Percentiles rank a stretch among this genome's conserved stretches.
These are phyloP conservation scores for Acanthochlamys bracteata DNA, from an alignment of 106 monocot genomes.

Conservation along the genomic window DNA sequence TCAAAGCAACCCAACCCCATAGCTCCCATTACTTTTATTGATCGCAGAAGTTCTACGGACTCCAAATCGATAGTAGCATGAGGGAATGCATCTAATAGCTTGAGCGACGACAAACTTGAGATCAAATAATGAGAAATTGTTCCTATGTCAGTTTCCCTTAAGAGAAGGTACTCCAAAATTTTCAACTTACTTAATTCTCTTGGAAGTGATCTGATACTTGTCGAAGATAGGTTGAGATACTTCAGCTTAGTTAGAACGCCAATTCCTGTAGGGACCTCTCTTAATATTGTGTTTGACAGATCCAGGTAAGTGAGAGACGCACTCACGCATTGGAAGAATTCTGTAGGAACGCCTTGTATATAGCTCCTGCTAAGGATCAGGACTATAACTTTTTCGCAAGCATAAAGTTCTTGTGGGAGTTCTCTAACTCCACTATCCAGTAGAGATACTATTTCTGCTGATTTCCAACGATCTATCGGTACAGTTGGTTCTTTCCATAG, in stretches of 20 bases:
- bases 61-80: neutral
- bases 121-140: neutral
- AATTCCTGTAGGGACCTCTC: conserved; percentile 10
- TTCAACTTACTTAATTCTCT: neutral
- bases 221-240: conserved; percentile 17
- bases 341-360: neutral
- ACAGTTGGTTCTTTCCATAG: neutral
- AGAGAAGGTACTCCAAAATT: neutral
- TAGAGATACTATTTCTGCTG: neutral
- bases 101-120: neutral
- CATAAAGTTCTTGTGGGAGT: neutral
- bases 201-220: conserved; percentile 8
- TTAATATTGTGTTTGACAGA: conserved; percentile 1
- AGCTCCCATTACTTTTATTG: neutral
- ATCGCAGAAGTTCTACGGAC: neutral
- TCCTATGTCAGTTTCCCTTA: neutral
- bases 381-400: neutral
- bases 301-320: conserved; percentile 14
- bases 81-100: neutral
- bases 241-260: neutral
- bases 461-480: neutral
- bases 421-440: neutral
- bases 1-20: neutral
- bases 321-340: neutral
- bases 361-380: conserved; percentile 1